Base-by-base conservation (phyloP, 106 monocot species). In the Cymbidium sinense region DNA sequence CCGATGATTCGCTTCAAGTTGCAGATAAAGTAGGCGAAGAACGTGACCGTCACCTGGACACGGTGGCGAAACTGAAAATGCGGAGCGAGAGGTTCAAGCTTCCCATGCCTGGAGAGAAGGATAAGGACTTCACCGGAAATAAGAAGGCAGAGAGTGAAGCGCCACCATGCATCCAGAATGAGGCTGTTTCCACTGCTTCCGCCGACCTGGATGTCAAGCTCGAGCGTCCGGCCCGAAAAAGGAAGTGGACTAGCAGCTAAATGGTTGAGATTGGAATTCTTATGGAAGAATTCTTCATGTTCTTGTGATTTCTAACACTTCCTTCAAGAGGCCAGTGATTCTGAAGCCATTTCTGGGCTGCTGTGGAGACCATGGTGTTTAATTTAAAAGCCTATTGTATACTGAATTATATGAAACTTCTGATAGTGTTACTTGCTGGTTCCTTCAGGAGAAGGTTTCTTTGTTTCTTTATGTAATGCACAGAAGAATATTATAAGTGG, bases 21-120 rank as follows among this genome's bases (percentile, higher is more conserved):
- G 50, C 80, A 5, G 87, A 86, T 8, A 83, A 80, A 70, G 78
- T 31, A 19, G 77, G 50, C 29, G 88, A 89, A 13, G 95, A 89
- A 17, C 51, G 8, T 3, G 87, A 91, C 36, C 88, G 83, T 21
- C 93, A 93, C 77, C 81, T 93, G 25, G 96, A 96, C 75, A 96
- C 91, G 0, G 86, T 96, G 23, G 96, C 81, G 5, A 96, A 93
- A 83, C 86, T 96, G 13, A 96, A 90, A 88, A 91, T 84, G 75
- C 82, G 93, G 34, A 96, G 96, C 30, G 96, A 96, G 82, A 86
- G 96, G 12, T 96, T 96, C 67, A 93, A 91, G 67, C 88, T 91
- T 78, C 93, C 96, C 15, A 86, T 96, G 93, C 93, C 89, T 51
- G 87, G 87, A 29, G 96, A 96, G 84, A 94, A 90, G 51, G 96